Evolutionary conservation across 2,329 filamentous ascomycete species (phyloP), one percentile per base, ranked within the genome.

Genomic region (Fusarium equiseti): DNA sequence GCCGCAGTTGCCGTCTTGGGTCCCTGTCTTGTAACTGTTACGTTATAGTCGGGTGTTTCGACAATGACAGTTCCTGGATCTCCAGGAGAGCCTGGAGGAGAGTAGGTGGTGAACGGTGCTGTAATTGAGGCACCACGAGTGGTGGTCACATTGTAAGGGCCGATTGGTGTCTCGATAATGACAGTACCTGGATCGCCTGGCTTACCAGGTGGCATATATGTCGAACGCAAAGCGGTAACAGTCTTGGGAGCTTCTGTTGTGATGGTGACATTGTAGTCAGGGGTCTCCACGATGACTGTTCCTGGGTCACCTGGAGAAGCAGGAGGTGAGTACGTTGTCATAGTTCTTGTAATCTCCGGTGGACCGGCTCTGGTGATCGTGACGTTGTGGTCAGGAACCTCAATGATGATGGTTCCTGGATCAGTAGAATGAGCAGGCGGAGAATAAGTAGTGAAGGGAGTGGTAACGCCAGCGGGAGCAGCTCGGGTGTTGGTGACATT

Each of bases 191-290:
- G 66, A 8, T 68, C 66, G 3, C 66, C 66, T 24, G 31, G 15
- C 15, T 20, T 48, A 12, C 48, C 63, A 9, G 63, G 63, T 4
- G 63, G 38, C 3, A 42, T 16, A 15, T 66, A 66, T 5, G 59
- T 45, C 3, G 59, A 59, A n/a, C 40, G 43, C 13, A 56, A 22
- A 4, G 32, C 40, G 6, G 63, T 66, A 8, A 66, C 18, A 2
- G 53, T 50, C 10, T n/a, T 53, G 1, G 53, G 35, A 2, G 42
- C 63, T 26, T 49, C 29, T 35, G 45, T 59, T 26, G 63, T 66
- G 18, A 69, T 53, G 15, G 68, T 70, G 8, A 71, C 63, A 13
- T 70, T 70, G 3, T 67, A 71, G 42, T 70, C 68, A 11, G 68
- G 68, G 4, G 55, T 71, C 42, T 71, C 63, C 6, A 71, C 22